Evolutionary conservation across 257 asterid species (phyloP), one percentile per base, ranked within the genome.

Genomic region (Echites panduratus): DNA sequence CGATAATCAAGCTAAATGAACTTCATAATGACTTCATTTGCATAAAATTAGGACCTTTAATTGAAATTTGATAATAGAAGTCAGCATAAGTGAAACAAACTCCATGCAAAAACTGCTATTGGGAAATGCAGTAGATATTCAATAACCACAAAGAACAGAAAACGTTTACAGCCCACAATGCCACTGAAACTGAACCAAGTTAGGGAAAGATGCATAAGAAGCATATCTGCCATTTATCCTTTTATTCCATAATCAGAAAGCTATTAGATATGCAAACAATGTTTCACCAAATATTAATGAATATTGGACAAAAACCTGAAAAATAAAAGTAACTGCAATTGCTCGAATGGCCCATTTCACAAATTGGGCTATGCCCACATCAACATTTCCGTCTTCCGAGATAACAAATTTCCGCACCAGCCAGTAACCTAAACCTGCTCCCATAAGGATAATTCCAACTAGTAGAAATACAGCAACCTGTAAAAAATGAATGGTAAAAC

Each of bases 391-490:
- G 79, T 93, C 95, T 44, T 87, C 90, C 9, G 83, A 81, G 70
- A 93, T 90, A 76, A 93, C 90, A 84, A 84, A 93, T 72, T 90
- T 93, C 71, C 91, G 85, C 49, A 93, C 98, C 75, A 90, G 93
- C 97, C 97, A 93, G 82, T 87, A 90, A 19, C 97, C 97, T 68
- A 90, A 83, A 73, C 82, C 98, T 82, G 97, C 96, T 73, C 98
- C 97, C 81, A 97, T 87, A 79, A 93, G 87, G 77, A 84, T 84
- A 69, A 93, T 75, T 64, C 89, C 95, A 75, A 90, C 90, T 19
- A 88, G 79, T 78, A 84, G 68, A 75, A 93, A 93, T 29, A 89
- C 82, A 82, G 90, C 87, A 59, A 90, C 91, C 98, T 92, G 85
- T 41, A 77, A 69, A 65, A 45, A 69, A 77, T 35, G 38, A 66